A percentile compares a stretch with the other conserved stretches of the same genome.
Conservation (phyloP, 1,139 yeast species). For the Wickerhamomyces sp. region DNA sequence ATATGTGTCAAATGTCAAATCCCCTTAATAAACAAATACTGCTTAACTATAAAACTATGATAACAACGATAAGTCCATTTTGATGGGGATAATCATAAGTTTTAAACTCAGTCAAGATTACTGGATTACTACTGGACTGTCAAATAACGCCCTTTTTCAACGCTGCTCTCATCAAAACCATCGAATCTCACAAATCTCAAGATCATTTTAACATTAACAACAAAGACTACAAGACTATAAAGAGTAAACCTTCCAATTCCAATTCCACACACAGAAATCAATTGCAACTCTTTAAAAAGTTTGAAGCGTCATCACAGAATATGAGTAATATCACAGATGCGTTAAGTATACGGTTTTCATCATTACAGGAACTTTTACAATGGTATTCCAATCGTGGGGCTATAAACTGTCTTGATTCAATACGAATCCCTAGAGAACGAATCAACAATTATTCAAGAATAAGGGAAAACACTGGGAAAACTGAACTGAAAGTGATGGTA, state of each 20-base stretch:
- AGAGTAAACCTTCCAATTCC: too few relatives aligned
- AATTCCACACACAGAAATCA: neutral
- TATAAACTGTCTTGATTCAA: neutral
- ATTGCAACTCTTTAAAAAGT: neutral
- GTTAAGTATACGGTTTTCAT: neutral
- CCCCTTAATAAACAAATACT: too few relatives aligned
- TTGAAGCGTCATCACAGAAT: slow-evolving; percentile 18
- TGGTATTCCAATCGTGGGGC: neutral
- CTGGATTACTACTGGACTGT: neutral
- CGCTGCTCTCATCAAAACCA: neutral
- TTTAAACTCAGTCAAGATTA: neutral
- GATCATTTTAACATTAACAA: too few relatives aligned
- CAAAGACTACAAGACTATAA: neutral
- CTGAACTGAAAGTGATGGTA: slow-evolving; percentile 20
- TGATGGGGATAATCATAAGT: neutral
- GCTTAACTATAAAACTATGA: too few relatives aligned
- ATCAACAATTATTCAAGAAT: slow-evolving; percentile 9
- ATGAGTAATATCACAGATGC: neutral
- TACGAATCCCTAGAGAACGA: slow-evolving; percentile 6
- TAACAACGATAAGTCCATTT: too few relatives aligned
- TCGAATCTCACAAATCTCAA: neutral
- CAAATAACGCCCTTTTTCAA: neutral
- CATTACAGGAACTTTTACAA: neutral
- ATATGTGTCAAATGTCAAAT: too few relatives aligned
- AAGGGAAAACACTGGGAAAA: neutral